phyloP scores from a whole-genome alignment of 306 rosid species.

The Dryas drummondii region DNA sequence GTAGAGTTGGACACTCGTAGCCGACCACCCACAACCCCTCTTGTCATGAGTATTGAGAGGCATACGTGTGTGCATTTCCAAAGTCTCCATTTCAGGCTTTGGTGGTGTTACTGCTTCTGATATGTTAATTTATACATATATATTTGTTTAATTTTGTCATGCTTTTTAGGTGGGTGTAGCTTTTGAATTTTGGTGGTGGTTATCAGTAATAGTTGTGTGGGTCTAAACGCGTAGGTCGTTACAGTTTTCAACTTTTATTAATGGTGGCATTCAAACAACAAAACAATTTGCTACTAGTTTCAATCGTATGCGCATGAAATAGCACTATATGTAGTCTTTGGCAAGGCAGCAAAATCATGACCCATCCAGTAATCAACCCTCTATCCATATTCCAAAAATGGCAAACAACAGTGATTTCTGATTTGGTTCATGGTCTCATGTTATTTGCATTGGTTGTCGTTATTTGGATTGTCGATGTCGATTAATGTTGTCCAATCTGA shows the following conservation, averaged over 20 bases:
- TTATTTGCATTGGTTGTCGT: not conserved
- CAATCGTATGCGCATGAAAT: not conserved
- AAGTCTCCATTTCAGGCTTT: not conserved
- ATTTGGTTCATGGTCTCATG: not conserved
- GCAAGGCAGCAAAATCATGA: too few species aligned
- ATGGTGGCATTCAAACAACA: slow-evolving; percentile 5
- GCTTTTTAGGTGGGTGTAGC: not conserved
- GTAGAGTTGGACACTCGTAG: not conserved
- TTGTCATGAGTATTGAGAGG: not conserved
- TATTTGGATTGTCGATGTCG: too few species aligned
- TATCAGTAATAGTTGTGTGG: not conserved
- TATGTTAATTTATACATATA: not conserved
- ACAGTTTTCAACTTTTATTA: not conserved
- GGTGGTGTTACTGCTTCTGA: not conserved
- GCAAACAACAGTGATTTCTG: too few species aligned
- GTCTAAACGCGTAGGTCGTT: too few species aligned
- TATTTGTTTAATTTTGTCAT: not conserved
- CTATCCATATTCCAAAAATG: too few species aligned
- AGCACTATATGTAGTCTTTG: too few species aligned
- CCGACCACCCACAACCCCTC: not conserved
- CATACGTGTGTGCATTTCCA: not conserved
- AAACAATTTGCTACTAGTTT: not conserved
- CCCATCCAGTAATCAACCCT: not conserved
- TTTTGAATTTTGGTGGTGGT: not conserved
- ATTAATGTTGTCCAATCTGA: not conserved